Percentiles rank a stretch among this genome's conserved stretches.
Conservation (phyloP, 495 filamentous ascomycete genomes). For the Lasiosphaeria miniovina region DNA sequence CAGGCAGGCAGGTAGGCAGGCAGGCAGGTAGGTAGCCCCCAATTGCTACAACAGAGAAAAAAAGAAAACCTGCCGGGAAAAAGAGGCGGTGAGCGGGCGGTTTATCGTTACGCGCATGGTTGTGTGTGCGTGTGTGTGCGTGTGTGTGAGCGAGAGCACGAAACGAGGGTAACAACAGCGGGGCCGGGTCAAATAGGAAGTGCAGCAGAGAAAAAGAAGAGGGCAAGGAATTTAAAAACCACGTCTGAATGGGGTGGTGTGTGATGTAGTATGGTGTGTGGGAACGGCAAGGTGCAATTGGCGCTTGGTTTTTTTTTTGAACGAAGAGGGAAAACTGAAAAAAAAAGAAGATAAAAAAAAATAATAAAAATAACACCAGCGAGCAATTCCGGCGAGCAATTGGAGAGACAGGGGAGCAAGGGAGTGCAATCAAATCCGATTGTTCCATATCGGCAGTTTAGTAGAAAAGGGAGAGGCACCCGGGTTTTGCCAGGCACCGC, state of each 20-base stretch:
- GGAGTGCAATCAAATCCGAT: neutral
- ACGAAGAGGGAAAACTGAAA: too few relatives aligned
- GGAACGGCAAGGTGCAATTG: neutral
- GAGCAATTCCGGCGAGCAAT: too few relatives aligned
- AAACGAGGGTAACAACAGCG: neutral
- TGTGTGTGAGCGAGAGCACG: neutral
- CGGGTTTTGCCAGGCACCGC: neutral
- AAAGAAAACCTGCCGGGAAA: neutral
- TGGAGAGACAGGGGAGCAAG: neutral
- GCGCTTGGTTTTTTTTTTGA: too few relatives aligned
- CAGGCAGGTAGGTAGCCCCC: constrained; percentile 1
- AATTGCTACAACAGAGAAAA: neutral
- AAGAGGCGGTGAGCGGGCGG: constrained; percentile 3
- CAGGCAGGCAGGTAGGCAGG: too few relatives aligned
- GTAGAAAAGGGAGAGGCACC: neutral
- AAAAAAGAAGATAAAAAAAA: too few relatives aligned
- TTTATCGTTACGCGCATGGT: neutral
- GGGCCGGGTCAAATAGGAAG: constrained; percentile 4
- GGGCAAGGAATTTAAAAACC: neutral
- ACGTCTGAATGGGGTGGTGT: neutral
- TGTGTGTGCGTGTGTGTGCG: neutral
- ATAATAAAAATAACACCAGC: too few relatives aligned
- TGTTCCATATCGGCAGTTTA: neutral
- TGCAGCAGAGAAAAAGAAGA: constrained; percentile 2
- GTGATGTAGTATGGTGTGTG: neutral